Percentiles rank a stretch among this genome's conserved stretches.
phyloP scores from a whole-genome alignment of 225 moss, liverwort and hornwort species.

The Climacium dendroides region DNA sequence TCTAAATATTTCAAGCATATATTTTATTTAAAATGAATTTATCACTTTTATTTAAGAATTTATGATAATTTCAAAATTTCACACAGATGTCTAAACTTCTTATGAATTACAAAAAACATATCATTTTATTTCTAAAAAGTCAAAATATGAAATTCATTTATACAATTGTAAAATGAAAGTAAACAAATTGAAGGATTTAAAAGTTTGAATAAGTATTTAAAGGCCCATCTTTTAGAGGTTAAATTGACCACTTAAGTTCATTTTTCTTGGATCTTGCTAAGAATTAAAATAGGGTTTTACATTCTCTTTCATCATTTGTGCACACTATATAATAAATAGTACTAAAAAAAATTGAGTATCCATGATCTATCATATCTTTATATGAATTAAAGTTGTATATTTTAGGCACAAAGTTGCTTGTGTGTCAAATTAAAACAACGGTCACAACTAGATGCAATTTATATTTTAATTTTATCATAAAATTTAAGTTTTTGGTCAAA shows the following conservation, averaged over 20 bases:
- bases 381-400: neutral
- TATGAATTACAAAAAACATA: neutral
- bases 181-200: neutral
- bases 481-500: no score
- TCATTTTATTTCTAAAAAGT: neutral
- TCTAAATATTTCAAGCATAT: neutral
- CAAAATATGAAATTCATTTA: neutral
- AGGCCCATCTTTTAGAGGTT: neutral
- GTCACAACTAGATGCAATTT: neutral
- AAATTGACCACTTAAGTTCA: neutral
- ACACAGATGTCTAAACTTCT: neutral
- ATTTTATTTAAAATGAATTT: neutral
- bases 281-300: neutral
- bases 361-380: neutral
- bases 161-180: neutral
- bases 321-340: neutral
- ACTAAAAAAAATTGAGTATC: neutral
- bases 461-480: no score
- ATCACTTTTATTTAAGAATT: neutral
- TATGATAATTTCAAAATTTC: neutral
- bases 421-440: neutral
- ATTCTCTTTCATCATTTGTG: neutral
- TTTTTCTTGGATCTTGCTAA: neutral
- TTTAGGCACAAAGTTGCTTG: neutral
- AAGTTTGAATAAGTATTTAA: neutral